phyloP scores from a whole-genome alignment of 345 rosid species.

The Balakata baccata region DNA sequence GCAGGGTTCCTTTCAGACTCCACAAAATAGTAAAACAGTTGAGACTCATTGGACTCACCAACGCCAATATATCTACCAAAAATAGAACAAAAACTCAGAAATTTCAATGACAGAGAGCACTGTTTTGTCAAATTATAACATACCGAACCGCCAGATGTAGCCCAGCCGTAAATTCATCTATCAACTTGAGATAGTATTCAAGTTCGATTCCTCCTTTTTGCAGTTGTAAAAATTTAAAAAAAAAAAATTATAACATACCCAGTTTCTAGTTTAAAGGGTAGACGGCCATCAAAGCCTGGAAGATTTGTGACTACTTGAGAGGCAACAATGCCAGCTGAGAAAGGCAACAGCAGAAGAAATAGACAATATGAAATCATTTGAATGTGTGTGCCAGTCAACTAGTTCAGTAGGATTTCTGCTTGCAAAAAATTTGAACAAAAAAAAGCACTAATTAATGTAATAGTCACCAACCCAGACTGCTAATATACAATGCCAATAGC shows the following conservation, averaged over 20 bases:
- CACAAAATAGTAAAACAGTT: not conserved
- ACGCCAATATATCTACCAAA: not conserved
- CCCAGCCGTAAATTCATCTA: no score
- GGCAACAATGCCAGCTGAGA: slow-evolving; percentile 2
- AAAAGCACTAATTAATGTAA: no score
- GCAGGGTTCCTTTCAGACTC: not conserved
- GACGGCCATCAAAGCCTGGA: slow-evolving; percentile 42
- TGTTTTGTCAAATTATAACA: not conserved
- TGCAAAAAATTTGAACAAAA: no score
- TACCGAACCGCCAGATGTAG: no score
- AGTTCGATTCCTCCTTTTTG: no score
- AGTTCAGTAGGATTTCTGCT: no score
- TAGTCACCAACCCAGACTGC: no score
- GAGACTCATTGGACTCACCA: not conserved
- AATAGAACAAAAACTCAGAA: no score
- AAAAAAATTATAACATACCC: slow-evolving; percentile 26
- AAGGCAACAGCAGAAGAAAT: not conserved
- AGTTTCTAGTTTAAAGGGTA: slow-evolving; percentile 52
- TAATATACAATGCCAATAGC: no score
- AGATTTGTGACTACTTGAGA: slow-evolving; percentile 26
- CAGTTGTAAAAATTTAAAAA: not conserved
- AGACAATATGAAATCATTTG: not conserved
- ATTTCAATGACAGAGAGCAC: no score
- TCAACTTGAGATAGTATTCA: no score
- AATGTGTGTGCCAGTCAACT: no score